Evolutionary conservation across 106 monocot species (phyloP).

Genomic region (Apostasia shenzhenica): DNA sequence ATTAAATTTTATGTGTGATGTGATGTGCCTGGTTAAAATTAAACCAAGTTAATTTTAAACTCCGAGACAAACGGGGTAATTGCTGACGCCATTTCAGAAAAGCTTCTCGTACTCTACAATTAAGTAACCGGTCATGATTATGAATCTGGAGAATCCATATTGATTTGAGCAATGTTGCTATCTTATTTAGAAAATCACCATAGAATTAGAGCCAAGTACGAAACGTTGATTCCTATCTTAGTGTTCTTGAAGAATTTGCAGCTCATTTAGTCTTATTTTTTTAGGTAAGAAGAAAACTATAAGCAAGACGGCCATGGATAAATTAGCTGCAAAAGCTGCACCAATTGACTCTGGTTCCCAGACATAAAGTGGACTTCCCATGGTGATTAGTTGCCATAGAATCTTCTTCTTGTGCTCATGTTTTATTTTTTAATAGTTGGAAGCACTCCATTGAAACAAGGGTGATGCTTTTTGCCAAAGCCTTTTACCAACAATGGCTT

Average conservation of each 20-base stretch:
- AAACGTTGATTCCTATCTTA: background rate
- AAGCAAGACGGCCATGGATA: conserved; percentile 8
- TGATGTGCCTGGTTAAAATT: no score
- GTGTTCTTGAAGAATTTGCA: background rate
- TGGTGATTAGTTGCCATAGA: no score
- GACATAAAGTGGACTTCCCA: no score
- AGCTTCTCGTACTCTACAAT: background rate
- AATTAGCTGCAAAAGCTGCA: conserved; percentile 16
- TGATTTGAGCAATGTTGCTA: background rate
- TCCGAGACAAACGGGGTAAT: no score
- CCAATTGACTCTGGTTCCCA: background rate
- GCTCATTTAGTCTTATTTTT: conserved; percentile 6
- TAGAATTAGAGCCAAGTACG: background rate
- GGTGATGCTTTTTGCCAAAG: no score
- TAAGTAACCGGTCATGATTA: background rate
- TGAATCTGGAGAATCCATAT: background rate
- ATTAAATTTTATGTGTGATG: no score
- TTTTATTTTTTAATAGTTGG: no score
- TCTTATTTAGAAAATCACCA: background rate
- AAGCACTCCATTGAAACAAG: no score
- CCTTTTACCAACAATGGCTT: no score
- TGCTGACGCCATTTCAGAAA: background rate
- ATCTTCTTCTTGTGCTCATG: no score
- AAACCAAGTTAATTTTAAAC: no score
- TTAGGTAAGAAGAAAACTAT: conserved; percentile 15